These are phyloP conservation scores for Apiospora arundinis DNA, from an alignment of 2,329 filamentous ascomycete species.

Conservation along the genomic window DNA sequence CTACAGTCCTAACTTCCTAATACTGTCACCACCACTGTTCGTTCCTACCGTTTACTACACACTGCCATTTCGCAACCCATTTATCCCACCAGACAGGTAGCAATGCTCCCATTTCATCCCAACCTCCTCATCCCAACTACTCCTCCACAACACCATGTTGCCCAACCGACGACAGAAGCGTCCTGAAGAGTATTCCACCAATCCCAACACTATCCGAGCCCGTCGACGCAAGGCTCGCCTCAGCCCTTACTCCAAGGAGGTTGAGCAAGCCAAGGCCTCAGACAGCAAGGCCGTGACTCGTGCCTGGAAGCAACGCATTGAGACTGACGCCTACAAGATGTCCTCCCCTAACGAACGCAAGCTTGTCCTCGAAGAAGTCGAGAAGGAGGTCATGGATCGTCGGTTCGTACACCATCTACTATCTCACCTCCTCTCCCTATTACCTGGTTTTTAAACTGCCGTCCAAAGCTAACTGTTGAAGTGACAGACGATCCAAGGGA, in stretches of 20 bases:
- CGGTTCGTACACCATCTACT: slow-evolving; percentile 21
- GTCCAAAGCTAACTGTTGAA: not conserved
- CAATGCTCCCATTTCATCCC: not conserved
- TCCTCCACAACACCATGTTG: slow-evolving; percentile 2
- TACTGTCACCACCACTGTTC: not conserved
- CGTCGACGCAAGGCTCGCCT: slow-evolving; percentile 32
- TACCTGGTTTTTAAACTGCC: not conserved
- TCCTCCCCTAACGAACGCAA: slow-evolving; percentile 22
- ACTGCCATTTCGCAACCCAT: not conserved
- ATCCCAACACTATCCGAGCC: slow-evolving; percentile 34
- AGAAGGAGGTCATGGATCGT: slow-evolving; percentile 30
- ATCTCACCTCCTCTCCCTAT: not conserved
- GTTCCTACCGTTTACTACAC: not conserved
- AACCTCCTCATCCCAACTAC: not conserved
- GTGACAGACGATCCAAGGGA: slow-evolving; percentile 21
- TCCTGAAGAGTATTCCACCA: slow-evolving; percentile 34
- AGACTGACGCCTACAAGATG: slow-evolving; percentile 26
- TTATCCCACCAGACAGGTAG: not conserved
- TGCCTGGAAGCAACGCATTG: slow-evolving; percentile 27
- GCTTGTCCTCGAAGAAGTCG: slow-evolving; percentile 25
- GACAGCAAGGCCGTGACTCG: slow-evolving; percentile 33
- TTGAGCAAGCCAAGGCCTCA: slow-evolving; percentile 31
- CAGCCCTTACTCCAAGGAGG: slow-evolving; percentile 22
- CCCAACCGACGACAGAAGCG: slow-evolving; percentile 26
- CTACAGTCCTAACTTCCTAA: not conserved